Evolutionary conservation across 805 yeast species (phyloP).

Genomic region (Hemisphaericaspora nanyangensis): DNA sequence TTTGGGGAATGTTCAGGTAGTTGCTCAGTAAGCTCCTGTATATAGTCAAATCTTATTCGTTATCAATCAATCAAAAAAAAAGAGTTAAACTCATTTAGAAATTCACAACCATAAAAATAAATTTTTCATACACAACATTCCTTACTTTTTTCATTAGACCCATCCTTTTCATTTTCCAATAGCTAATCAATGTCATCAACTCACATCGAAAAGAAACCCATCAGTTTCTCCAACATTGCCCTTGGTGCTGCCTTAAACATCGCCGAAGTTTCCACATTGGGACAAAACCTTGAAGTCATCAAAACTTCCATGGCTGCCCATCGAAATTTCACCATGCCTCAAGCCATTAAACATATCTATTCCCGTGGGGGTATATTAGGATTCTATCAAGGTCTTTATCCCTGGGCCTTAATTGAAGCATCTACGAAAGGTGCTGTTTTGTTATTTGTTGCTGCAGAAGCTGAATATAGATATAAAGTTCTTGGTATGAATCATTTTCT

Average conservation of each 20-base stretch:
- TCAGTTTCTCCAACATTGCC: constrained; percentile 83
- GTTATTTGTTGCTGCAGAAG: constrained; percentile 87
- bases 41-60: no score
- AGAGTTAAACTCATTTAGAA: no score
- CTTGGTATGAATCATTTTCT: constrained; percentile 65
- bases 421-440: constrained; percentile 98
- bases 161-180: no score
- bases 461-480: constrained; percentile 68
- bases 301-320: constrained; percentile 99
- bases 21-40: no score
- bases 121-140: no score
- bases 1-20: no score
- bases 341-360: constrained; percentile 77
- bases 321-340: constrained; percentile 62
- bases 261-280: constrained; percentile 90
- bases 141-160: no score
- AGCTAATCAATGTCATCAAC: no score
- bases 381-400: constrained; percentile 95
- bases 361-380: constrained; percentile 90
- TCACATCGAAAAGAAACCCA: constrained; percentile 70
- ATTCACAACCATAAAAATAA: no score
- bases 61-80: no score
- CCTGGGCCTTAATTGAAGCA: constrained; percentile 99
- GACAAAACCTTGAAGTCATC: constrained; percentile 94
- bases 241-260: constrained; percentile 91